phyloP scores from a whole-genome alignment of 1,139 yeast species.

The Geotrichum histeridarum region DNA sequence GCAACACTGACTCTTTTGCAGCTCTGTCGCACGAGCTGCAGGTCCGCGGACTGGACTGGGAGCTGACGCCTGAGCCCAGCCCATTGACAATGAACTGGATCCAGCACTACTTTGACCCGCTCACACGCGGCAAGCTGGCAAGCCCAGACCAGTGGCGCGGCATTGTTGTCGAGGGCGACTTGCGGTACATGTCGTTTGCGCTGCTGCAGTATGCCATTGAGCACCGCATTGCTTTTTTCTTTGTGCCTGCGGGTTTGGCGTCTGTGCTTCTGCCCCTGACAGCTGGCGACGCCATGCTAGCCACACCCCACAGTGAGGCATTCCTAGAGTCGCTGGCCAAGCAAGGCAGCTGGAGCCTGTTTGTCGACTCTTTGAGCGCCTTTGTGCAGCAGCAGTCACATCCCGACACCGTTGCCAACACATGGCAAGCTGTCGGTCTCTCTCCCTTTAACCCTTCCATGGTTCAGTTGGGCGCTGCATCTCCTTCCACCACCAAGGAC shows the following conservation, averaged over 20 bases:
- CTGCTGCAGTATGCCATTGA: conserved; percentile 9
- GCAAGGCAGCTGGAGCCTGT: neutral
- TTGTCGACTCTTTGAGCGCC: neutral
- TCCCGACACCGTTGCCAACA: neutral
- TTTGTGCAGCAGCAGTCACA: neutral
- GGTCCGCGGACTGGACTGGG: neutral
- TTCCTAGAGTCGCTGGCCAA: no score
- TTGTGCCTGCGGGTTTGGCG: conserved; percentile 1
- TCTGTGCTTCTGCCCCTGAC: conserved; percentile 8
- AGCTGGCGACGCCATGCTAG: neutral
- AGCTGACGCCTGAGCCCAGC: neutral
- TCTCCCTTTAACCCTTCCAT: neutral
- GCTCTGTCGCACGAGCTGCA: neutral
- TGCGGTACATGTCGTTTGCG: conserved; percentile 20
- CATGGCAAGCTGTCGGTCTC: neutral
- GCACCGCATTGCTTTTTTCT: conserved; percentile 7
- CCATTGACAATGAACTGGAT: neutral
- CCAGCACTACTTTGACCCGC: conserved; percentile 6
- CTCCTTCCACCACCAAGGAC: neutral
- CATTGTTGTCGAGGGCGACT: conserved; percentile 14
- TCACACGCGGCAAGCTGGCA: neutral
- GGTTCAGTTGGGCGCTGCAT: neutral
- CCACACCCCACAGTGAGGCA: no score
- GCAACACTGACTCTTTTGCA: neutral
- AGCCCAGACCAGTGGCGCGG: conserved; percentile 1